Conservation (phyloP, 1,284 basidiomycete genomes). For the Ceraceosorus bombacis region DNA sequence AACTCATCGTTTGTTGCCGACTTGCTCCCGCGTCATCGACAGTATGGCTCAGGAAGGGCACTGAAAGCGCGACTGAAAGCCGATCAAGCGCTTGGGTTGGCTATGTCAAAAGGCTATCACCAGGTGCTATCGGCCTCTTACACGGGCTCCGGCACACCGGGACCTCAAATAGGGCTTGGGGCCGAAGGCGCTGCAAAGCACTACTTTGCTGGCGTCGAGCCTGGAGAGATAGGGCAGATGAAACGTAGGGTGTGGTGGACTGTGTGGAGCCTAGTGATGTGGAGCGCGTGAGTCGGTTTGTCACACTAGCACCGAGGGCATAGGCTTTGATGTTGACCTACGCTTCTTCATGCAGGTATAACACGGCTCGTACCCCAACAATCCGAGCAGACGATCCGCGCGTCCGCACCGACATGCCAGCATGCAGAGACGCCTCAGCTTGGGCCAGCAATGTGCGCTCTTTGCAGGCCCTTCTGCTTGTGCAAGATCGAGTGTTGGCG, state of each 20-base stretch:
- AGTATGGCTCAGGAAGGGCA: constrained; percentile 37
- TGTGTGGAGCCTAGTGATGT: constrained; percentile 34
- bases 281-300: constrained; percentile 16
- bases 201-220: too few species aligned
- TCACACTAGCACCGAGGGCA: not conserved
- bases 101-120: constrained; percentile 41
- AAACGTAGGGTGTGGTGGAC: constrained; percentile 42
- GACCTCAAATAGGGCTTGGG: too few species aligned
- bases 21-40: not conserved
- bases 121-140: constrained; percentile 12
- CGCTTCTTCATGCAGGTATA: constrained; percentile 19
- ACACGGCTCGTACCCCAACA: constrained; percentile 36
- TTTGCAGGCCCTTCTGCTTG: constrained; percentile 32
- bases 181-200: too few species aligned
- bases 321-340: not conserved
- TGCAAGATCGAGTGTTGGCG: constrained; percentile 38
- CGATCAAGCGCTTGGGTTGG: constrained; percentile 39
- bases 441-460: constrained; percentile 34
- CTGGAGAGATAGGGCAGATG: constrained; percentile 30
- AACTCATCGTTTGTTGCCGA: not conserved
- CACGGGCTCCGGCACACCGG: too few species aligned
- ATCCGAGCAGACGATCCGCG: constrained; percentile 41
- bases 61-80: constrained; percentile 41
- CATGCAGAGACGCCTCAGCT: constrained; percentile 16
- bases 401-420: constrained; percentile 37